Base-by-base conservation (phyloP, 768 basidiomycete genomes). In the Gautieria morchelliformis region DNA sequence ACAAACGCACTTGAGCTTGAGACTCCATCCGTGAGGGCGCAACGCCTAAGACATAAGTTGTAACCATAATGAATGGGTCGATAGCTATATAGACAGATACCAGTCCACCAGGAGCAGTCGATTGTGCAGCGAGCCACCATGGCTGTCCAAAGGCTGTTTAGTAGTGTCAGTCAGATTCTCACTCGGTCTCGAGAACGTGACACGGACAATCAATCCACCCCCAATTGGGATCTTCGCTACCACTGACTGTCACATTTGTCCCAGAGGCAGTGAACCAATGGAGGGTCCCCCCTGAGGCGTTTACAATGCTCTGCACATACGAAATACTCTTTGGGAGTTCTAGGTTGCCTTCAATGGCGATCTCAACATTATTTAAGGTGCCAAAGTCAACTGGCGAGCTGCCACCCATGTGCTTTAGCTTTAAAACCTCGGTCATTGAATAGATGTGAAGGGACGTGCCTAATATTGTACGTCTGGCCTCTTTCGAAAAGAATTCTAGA, bases 381-480 rank as follows among this genome's bases (percentile, higher is more conserved):
- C 80, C 78, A 54, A 84, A 84, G 53, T 69, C 74, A 67, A 83
- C 72, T 0, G 82, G 79, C 2, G 79, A 80, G 63, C 78, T 81
- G 51, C 5, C 14, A 17, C 14, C 32, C 20, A 32, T 20, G 15
- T 20, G 20, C 14, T 22, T 27, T 27, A 27, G 15, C 22, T 15
- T 52, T n/a, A 27, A 35, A 35, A 24, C 19, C 37, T 33, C 3
- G n/a, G n/a, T n/a, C n/a, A n/a, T n/a, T n/a, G n/a, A 32, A 52
- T 17, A 15, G 33, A 27, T 2, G 40, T 41, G 40, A 3, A 8
- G n/a, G 35, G 32, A 19, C 14, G 19, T 20, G 35, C 51, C 51
- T 52, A 7, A 83, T 76, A 62, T 84, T 85, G 63, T 85, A 85
- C 0, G 75, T 79, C 19, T 74, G 67, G 41, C 81, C 79, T 51